Percentiles rank a stretch among this genome's conserved stretches.
Conservation (phyloP, 2,329 filamentous ascomycete species). For the Ophiostoma sp. region DNA sequence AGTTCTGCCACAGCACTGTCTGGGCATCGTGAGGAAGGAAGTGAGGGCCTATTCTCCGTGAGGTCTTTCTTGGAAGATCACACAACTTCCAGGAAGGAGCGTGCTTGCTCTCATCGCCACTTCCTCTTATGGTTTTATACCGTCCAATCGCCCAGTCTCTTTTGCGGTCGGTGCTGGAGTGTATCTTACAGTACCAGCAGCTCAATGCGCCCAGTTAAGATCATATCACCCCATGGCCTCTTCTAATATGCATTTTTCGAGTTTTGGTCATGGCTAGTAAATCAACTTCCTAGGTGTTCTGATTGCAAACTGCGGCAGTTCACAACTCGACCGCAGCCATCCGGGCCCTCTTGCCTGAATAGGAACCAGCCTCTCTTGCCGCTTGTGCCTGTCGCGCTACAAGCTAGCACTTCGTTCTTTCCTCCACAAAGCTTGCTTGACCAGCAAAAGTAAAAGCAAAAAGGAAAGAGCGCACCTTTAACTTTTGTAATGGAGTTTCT, state of each 20-base stretch:
- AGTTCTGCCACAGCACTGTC: neutral
- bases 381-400: neutral
- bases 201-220: neutral
- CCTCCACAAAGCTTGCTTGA: neutral
- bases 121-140: neutral
- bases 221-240: neutral
- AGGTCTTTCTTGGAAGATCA: neutral
- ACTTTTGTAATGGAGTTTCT: neutral
- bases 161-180: neutral
- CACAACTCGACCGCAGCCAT: neutral
- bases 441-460: neutral
- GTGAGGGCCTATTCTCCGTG: neutral
- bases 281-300: no score
- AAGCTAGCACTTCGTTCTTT: neutral
- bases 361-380: neutral
- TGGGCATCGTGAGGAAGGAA: neutral
- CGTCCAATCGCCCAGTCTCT: neutral
- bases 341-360: conserved; percentile 12
- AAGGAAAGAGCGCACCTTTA: neutral
- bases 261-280: neutral
- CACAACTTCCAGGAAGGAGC: neutral
- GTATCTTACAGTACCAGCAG: neutral
- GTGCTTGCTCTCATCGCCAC: neutral
- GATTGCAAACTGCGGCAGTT: neutral
- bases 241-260: neutral